A percentile compares a stretch with the other conserved stretches of the same genome.
These are phyloP conservation scores for Cystobasidium slooffiae DNA, from an alignment of 1,284 basidiomycete genomes.

Conservation along the genomic window DNA sequence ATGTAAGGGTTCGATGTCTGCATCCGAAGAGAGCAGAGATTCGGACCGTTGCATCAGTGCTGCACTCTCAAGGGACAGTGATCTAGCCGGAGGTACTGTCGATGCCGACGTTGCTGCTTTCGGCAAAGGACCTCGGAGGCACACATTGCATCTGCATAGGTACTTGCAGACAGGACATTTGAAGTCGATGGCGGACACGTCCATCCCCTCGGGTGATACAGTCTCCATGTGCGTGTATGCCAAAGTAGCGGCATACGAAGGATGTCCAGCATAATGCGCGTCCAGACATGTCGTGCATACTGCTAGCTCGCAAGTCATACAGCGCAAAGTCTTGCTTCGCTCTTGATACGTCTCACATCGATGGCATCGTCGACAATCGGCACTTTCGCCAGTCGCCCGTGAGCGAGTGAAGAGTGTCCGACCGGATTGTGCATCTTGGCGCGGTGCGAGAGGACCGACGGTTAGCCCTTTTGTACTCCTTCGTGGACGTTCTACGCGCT, in stretches of 20 bases:
- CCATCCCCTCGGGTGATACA: neutral
- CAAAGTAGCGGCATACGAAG: constrained; percentile 19
- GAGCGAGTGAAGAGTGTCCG: constrained; percentile 12
- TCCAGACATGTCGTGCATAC: constrained; percentile 7
- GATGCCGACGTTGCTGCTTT: neutral
- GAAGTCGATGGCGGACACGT: constrained; percentile 30
- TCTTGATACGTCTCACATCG: constrained; percentile 37
- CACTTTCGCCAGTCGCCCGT: neutral
- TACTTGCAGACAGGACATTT: constrained; percentile 41
- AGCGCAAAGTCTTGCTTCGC: constrained; percentile 2
- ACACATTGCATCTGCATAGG: constrained; percentile 22
- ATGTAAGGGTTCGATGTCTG: constrained; percentile 1
- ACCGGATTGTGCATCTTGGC: neutral
- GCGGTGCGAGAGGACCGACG: neutral
- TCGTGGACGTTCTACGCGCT: too few relatives aligned
- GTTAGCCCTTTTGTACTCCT: too few relatives aligned
- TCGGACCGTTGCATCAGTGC: neutral
- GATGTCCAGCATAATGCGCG: constrained; percentile 20
- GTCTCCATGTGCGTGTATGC: neutral
- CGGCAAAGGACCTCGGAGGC: constrained; percentile 27
- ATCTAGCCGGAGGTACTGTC: neutral
- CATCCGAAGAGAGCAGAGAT: constrained; percentile 4
- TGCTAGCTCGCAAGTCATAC: constrained; percentile 30
- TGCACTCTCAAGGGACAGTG: neutral
- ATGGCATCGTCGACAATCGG: constrained; percentile 29